These are phyloP conservation scores for Hydnomerulius pinastri DNA, from an alignment of 768 basidiomycete genomes.

Conservation along the genomic window DNA sequence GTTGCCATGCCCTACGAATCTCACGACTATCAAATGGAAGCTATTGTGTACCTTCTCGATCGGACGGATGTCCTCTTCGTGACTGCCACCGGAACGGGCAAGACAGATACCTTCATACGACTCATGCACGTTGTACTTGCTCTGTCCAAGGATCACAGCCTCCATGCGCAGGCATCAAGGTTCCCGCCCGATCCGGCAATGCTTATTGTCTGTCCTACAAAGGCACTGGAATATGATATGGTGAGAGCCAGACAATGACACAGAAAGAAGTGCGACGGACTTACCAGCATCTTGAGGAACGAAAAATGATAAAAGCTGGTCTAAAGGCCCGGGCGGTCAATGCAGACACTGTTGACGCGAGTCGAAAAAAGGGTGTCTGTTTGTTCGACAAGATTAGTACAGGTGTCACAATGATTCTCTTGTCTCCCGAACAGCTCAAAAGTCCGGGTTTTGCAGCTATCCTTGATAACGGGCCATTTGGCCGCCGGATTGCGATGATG, in stretches of 20 bases:
- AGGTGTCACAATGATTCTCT: conserved; percentile 16
- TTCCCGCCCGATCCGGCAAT: conserved; percentile 18
- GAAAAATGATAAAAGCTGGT: conserved; percentile 12
- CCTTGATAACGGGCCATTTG: conserved; percentile 16
- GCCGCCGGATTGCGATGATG: conserved; percentile 19
- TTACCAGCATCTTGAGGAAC: too few relatives aligned
- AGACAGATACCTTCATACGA: conserved; percentile 7
- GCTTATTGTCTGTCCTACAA: conserved; percentile 25
- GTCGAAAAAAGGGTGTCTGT: not conserved
- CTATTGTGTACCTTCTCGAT: conserved; percentile 1
- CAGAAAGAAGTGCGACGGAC: not conserved
- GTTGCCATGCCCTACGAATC: conserved; percentile 1
- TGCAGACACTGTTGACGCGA: conserved; percentile 14
- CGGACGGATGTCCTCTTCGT: not conserved
- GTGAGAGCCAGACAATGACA: conserved; percentile 9
- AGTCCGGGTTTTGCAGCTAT: conserved; percentile 19
- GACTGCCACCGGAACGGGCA: conserved; percentile 4
- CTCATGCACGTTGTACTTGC: conserved; percentile 3
- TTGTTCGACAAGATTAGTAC: not conserved
- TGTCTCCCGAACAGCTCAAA: conserved; percentile 26
- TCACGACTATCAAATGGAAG: conserved; percentile 5
- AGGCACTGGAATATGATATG: conserved; percentile 26
- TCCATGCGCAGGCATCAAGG: not conserved
- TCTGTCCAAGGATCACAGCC: not conserved
- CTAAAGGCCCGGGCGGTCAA: conserved; percentile 25